Evolutionary conservation across 495 filamentous ascomycete species (phyloP).

Genomic region (Delitschia confertaspora): DNA sequence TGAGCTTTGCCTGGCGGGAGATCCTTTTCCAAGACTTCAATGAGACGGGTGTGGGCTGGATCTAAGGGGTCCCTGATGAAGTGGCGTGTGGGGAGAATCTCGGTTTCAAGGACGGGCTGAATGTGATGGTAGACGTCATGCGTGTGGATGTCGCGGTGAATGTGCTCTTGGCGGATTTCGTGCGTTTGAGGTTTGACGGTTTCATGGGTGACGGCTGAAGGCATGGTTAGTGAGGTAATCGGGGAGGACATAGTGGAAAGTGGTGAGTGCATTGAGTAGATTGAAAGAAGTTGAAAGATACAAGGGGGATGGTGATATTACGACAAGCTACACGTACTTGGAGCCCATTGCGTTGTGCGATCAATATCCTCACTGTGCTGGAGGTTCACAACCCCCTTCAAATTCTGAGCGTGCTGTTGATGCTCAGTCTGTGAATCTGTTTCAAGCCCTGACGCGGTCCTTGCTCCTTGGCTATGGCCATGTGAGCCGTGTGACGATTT

Average conservation of each 20-base stretch:
- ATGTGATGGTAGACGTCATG: conserved; percentile 47
- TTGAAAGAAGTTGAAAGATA: background rate
- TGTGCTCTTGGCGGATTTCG: conserved; percentile 42
- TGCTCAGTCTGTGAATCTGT: too few relatives aligned
- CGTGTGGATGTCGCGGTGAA: conserved; percentile 49
- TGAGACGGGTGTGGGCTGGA: background rate
- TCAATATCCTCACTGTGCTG: conserved; percentile 27
- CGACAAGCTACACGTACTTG: conserved; percentile 21
- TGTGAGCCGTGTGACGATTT: too few relatives aligned
- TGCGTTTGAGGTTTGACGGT: conserved; percentile 39
- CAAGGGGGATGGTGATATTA: background rate
- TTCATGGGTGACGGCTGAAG: conserved; percentile 51
- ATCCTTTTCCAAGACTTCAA: conserved; percentile 14
- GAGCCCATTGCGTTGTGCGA: conserved; percentile 21
- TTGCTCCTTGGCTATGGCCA: too few relatives aligned
- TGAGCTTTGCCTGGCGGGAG: conserved; percentile 3
- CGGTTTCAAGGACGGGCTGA: conserved; percentile 44
- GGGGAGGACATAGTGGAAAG: background rate
- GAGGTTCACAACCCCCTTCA: conserved; percentile 24
- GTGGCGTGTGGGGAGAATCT: conserved; percentile 40
- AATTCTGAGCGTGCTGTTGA: too few relatives aligned
- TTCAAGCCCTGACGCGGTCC: too few relatives aligned
- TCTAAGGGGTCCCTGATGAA: conserved; percentile 22
- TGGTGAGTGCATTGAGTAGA: too few relatives aligned
- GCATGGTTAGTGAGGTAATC: too few relatives aligned